Conservation (phyloP, 495 filamentous ascomycete genomes). For the Trichocladium uniseriatum region DNA sequence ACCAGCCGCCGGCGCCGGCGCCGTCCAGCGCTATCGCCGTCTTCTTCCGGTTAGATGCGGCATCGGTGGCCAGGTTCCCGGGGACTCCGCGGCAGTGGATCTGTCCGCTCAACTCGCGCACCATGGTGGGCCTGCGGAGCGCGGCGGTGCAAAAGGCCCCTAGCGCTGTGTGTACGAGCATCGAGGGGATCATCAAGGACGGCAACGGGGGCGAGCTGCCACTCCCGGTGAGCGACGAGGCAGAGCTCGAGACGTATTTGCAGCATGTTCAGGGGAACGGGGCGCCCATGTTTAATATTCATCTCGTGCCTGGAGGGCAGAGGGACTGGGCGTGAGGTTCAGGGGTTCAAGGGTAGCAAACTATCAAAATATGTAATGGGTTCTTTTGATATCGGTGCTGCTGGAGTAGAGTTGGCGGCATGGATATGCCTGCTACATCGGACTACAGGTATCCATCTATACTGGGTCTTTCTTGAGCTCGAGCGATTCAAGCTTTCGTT, state of each 20-base stretch:
- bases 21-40: constrained; percentile 39
- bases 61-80: constrained; percentile 36
- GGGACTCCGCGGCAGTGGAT: constrained; percentile 47
- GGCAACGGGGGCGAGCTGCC: constrained; percentile 45
- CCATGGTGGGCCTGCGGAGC: constrained; percentile 47
- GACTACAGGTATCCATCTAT: no score
- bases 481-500: no score
- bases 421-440: no score
- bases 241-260: constrained; percentile 62
- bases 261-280: constrained; percentile 47
- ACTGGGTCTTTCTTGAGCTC: no score
- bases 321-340: not conserved
- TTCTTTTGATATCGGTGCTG: no score
- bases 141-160: constrained; percentile 49
- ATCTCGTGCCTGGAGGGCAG: constrained; percentile 11
- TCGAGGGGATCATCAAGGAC: constrained; percentile 60
- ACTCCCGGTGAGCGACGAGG: constrained; percentile 56
- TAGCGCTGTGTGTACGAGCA: constrained; percentile 43
- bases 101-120: constrained; percentile 44
- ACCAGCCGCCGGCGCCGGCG: not conserved
- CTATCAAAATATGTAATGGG: no score
- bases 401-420: not conserved
- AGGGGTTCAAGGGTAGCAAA: not conserved
- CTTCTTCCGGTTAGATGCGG: constrained; percentile 55
- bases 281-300: constrained; percentile 58